Evolutionary conservation across 805 yeast species (phyloP), one percentile per base, ranked within the genome.

Genomic region (Sungouiozyma intestinalis): DNA sequence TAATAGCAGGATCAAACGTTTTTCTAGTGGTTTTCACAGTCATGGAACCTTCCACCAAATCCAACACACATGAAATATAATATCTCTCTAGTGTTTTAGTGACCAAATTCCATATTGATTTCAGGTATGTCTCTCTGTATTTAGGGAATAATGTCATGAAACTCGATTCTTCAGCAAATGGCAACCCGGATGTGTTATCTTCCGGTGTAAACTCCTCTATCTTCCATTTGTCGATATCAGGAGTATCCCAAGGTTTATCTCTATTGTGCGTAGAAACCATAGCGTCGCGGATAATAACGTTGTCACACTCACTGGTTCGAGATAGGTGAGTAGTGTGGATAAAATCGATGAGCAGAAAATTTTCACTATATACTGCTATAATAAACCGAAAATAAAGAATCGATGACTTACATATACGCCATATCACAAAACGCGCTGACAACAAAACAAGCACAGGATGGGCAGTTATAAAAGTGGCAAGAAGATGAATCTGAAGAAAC

Each of bases 191-290:
- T 5, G 77, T 79, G 57, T 87, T 85, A 58, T 92, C 95, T 53
- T 86, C 95, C 2, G 86, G 85, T 51, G 73, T 81, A 69, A 92
- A 92, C 44, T 86, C 94, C 31, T 85, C 95, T 31, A 78, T 69
- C 52, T 74, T 70, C 98, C 98, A 90, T 62, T 90, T 88, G 61
- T 88, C 95, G 44, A 88, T 79, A 52, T 87, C 96, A 16, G 83
- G 85, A 9, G 95, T 88, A 60, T 88, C 97, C 97, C 97, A 88
- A 41, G 97, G 97, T 64, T 90, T 90, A 54, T 92, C 97, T 57
- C 79, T 81, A 63, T 92, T 85, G 63, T 90, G 88, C 38, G 94
- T 85, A 2, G 96, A 85, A 18, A 82, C 86, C 98, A 90, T 90
- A n/a, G n/a, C n/a, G n/a, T n/a, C n/a, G n/a, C n/a, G n/a, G n/a